These are phyloP conservation scores for Paecilomyces fulvus DNA, from an alignment of 2,329 filamentous ascomycete genomes.

Conservation along the genomic window DNA sequence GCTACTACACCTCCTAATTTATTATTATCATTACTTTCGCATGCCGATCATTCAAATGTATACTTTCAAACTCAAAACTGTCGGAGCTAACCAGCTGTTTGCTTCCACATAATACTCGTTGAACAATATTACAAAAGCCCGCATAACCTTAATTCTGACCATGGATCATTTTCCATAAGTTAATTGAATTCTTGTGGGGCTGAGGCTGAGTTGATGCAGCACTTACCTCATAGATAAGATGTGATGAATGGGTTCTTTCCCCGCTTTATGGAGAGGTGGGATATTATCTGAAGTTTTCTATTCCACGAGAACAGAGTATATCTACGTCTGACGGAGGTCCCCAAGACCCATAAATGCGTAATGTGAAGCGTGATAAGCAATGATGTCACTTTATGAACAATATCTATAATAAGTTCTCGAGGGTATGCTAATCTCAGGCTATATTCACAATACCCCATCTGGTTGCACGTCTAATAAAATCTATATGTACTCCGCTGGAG, in stretches of 20 bases:
- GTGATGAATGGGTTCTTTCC: background rate
- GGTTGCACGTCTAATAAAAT: background rate
- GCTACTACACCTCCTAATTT: too few relatives aligned
- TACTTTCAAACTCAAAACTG: too few relatives aligned
- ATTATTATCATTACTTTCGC: too few relatives aligned
- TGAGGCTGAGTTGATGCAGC: background rate
- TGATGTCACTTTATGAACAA: background rate
- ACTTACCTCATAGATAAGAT: background rate
- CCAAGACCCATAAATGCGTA: slow-evolving; percentile 26
- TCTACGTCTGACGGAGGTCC: slow-evolving; percentile 49
- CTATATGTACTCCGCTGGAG: background rate
- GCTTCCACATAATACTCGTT: too few relatives aligned
- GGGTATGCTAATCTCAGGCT: background rate
- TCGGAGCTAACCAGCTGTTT: too few relatives aligned
- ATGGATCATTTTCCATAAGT: too few relatives aligned
- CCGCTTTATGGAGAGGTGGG: too few relatives aligned
- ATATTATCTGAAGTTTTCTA: too few relatives aligned
- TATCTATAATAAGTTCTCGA: background rate
- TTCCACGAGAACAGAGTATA: too few relatives aligned
- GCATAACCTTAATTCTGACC: background rate
- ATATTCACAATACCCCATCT: background rate
- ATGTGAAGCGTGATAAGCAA: too few relatives aligned
- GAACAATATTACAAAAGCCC: too few relatives aligned
- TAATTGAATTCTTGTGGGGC: background rate
- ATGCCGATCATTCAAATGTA: too few relatives aligned